Conservation (phyloP, 345 rosid genomes). For the Pistacia integerrima region DNA sequence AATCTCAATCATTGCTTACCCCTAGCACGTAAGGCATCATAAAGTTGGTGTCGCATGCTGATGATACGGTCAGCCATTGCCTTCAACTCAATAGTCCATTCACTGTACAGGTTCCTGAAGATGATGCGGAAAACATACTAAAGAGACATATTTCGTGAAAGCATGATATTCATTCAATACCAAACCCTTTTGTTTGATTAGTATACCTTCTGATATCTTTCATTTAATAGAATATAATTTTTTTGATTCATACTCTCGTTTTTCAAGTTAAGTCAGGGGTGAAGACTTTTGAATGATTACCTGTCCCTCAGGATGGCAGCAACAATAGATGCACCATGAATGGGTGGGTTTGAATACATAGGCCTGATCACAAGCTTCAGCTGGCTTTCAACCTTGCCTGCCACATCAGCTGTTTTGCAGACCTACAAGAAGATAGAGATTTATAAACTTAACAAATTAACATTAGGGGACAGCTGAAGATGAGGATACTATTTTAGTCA, state of each 20-base stretch:
- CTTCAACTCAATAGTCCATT: constrained; percentile 82
- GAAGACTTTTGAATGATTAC: constrained; percentile 26
- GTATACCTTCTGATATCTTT: not conserved
- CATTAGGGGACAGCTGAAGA: constrained; percentile 1
- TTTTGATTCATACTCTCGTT: not conserved
- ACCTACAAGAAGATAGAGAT: constrained; percentile 45
- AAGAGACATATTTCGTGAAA: not conserved
- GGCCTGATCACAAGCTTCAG: constrained; percentile 88
- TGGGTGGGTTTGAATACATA: constrained; percentile 90
- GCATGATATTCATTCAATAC: not conserved
- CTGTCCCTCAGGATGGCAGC: constrained; percentile 71
- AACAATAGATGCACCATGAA: constrained; percentile 89
- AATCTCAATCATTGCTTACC: constrained; percentile 30
- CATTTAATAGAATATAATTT: not conserved
- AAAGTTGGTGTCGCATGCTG: constrained; percentile 77
- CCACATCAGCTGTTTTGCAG: constrained; percentile 82
- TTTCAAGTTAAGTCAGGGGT: not conserved
- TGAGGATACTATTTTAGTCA: not conserved
- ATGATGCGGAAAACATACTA: not conserved
- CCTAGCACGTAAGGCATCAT: constrained; percentile 57
- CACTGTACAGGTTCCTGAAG: constrained; percentile 55
- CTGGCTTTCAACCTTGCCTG: constrained; percentile 78
- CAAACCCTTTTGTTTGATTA: not conserved
- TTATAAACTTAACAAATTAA: not conserved
- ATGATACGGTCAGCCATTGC: constrained; percentile 83